A percentile compares a stretch with the other conserved stretches of the same genome.
Conservation (phyloP, 2,329 filamentous ascomycete genomes). For the Seiridium unicorne region DNA sequence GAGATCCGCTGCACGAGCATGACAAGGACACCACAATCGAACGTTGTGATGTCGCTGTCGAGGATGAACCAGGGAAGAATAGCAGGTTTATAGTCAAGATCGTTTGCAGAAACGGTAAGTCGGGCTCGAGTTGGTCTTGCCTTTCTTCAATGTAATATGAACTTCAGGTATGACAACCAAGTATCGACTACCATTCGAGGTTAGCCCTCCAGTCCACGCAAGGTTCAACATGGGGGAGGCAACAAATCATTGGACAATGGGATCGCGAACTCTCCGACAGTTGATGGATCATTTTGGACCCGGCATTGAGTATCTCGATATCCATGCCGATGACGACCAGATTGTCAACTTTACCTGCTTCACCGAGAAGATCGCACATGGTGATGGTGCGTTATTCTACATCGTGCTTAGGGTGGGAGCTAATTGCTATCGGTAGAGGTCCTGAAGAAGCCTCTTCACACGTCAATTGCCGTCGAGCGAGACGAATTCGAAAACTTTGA, state of each 20-base stretch:
- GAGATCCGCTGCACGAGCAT: constrained; percentile 54
- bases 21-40: constrained; percentile 72
- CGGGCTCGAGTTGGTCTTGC: neutral
- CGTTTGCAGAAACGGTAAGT: constrained; percentile 66
- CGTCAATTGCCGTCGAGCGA: constrained; percentile 73
- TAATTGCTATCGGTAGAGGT: constrained; percentile 51
- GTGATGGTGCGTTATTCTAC: constrained; percentile 48
- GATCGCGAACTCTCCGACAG: constrained; percentile 68
- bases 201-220: constrained; percentile 71
- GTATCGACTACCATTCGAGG: constrained; percentile 74
- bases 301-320: constrained; percentile 77
- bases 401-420: no score
- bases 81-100: constrained; percentile 75
- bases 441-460: constrained; percentile 77
- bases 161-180: constrained; percentile 68
- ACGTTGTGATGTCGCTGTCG: constrained; percentile 69
- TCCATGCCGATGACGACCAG: constrained; percentile 70
- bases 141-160: neutral
- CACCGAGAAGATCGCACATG: constrained; percentile 73
- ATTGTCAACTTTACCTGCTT: constrained; percentile 78
- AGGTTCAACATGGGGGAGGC: constrained; percentile 69
- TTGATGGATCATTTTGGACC: constrained; percentile 79
- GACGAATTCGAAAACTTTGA: constrained; percentile 75
- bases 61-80: constrained; percentile 68
- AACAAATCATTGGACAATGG: constrained; percentile 70